phyloP scores from a whole-genome alignment of 495 filamentous ascomycete genomes.

The Lasiosphaeriaceae sp. region DNA sequence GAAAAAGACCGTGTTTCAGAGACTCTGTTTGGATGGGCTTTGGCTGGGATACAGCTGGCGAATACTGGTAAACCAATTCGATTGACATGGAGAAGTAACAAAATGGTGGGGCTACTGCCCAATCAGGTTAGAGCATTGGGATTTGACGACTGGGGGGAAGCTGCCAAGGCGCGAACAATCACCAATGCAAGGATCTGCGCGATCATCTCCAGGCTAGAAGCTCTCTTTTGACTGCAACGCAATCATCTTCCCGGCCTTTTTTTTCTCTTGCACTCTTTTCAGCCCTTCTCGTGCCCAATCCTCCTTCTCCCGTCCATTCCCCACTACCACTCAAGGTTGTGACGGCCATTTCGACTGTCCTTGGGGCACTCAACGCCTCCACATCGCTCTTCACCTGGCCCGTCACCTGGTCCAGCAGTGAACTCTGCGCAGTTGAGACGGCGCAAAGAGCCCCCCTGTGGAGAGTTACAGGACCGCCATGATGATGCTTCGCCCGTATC shows the following conservation, averaged over 20 bases:
- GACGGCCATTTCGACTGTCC: too few species aligned
- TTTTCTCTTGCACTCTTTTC: conserved; percentile 3
- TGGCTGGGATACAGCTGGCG: too few species aligned
- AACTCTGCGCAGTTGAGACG: neutral
- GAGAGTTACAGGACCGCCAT: neutral
- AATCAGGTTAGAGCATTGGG: conserved; percentile 4
- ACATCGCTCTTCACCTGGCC: neutral
- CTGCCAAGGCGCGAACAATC: neutral
- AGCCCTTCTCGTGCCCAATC: neutral
- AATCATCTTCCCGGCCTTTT: neutral
- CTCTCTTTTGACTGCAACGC: conserved; percentile 28
- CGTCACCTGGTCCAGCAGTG: neutral
- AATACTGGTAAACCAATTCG: too few species aligned
- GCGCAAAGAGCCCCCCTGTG: neutral
- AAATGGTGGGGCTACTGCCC: conserved; percentile 3
- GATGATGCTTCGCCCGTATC: conserved; percentile 23
- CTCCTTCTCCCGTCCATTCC: neutral
- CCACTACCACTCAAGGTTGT: neutral
- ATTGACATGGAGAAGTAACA: too few species aligned
- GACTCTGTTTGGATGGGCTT: too few species aligned
- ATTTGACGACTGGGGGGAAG: neutral
- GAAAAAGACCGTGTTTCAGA: too few species aligned
- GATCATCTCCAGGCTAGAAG: conserved; percentile 6
- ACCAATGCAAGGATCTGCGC: conserved; percentile 26
- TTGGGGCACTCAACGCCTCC: too few species aligned